Base-by-base conservation (phyloP, 108 stramenopile species). In the Skeletonema menzelii region DNA sequence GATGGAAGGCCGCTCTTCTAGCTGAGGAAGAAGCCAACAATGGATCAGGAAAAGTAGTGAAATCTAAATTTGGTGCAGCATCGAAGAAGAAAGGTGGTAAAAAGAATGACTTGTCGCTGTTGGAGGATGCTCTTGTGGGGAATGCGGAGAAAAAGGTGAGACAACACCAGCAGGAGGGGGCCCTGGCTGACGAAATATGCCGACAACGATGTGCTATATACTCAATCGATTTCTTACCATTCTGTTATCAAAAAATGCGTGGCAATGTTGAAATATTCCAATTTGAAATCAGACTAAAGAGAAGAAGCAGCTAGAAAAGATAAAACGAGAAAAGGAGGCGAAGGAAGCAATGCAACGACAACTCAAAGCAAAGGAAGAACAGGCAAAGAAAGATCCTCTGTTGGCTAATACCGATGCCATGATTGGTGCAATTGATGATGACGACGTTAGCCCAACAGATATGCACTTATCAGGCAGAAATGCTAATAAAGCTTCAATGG, bases 111-210 rank as follows among this genome's bases (percentile, higher is more conserved):
- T 57, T 95, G 35, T 72, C 82, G 3, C 44, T 95, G 10, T 63
- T 95, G 47, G 91, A 90, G 64, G 87, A 90, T 77, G 85, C 91
- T 10, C 68, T 95, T 27, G 86, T 91, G 1, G 75, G 80, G 10
- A 85, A 81, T 44, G 94, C 94, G n/a, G 94, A 95, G 44, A 95
- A 95, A 75, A 91, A 92, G 74, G 40, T 42, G 40, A 42, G 40
- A 42, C 40, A 42, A 42, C 11, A 42, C 11, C 35, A 37, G n/a
- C 15, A 42, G 15, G 15, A n/a, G 40, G n/a, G n/a, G n/a, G n/a
- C n/a, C n/a, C 5, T 42, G 40, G n/a, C 5, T n/a, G 40, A 0
- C n/a, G 40, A 42, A 3, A n/a, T 42, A 4, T 2, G n/a, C 6
- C 35, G 11, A 11, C 35, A 37, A 37, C 11, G 8, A 8, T 37